phyloP scores from a whole-genome alignment of 345 rosid species.

The Sonneratia alba region DNA sequence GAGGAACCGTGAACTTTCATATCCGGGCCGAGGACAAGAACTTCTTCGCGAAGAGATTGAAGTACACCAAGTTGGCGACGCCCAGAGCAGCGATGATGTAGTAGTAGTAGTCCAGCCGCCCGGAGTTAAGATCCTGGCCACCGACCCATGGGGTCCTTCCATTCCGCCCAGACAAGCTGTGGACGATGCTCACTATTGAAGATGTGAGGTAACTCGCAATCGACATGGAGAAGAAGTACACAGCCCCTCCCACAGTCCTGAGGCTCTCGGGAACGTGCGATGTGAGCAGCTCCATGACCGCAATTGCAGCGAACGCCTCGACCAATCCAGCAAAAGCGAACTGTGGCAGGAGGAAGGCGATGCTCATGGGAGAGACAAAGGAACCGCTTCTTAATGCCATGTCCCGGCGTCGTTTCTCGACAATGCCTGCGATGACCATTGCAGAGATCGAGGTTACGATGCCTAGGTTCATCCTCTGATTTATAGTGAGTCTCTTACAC shows the following conservation, averaged over 20 bases:
- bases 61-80: slow-evolving; percentile 7
- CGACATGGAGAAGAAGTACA: slow-evolving; percentile 10
- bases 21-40: not conserved
- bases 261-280: slow-evolving; percentile 11
- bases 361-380: slow-evolving; percentile 6
- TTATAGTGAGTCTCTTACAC: slow-evolving; percentile 18
- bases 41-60: slow-evolving; percentile 13
- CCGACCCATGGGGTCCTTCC: slow-evolving; percentile 11
- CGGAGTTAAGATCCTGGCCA: slow-evolving; percentile 8
- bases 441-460: slow-evolving; percentile 29
- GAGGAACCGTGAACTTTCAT: not conserved
- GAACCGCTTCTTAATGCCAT: slow-evolving; percentile 16
- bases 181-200: slow-evolving; percentile 11
- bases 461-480: slow-evolving; percentile 25
- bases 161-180: not conserved
- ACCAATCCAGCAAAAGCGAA: slow-evolving; percentile 10
- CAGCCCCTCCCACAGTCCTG: slow-evolving; percentile 13
- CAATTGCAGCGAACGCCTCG: slow-evolving; percentile 13
- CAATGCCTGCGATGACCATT: slow-evolving; percentile 25
- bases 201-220: slow-evolving; percentile 13
- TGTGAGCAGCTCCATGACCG: slow-evolving; percentile 16
- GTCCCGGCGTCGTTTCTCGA: slow-evolving; percentile 24
- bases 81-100: slow-evolving; percentile 6
- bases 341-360: slow-evolving; percentile 10
- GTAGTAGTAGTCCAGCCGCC: slow-evolving; percentile 14